Evolutionary conservation across 208 protist genomes (phyloP).

Genomic region (Porcisia hertigi): DNA sequence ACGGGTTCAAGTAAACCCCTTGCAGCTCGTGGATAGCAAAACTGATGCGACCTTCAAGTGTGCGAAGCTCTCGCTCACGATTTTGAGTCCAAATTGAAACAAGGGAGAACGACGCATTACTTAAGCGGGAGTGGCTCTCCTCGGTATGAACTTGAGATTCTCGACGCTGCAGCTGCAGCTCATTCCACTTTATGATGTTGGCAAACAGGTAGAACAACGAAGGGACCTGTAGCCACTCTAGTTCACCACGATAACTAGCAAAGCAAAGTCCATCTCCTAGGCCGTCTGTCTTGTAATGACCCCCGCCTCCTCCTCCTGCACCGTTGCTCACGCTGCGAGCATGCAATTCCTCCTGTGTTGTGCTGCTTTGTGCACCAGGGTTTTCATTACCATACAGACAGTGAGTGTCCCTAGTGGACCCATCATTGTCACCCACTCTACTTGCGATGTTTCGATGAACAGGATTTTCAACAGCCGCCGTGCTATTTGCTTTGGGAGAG

Average conservation of each 20-base stretch:
- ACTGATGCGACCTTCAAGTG: constrained; percentile 34
- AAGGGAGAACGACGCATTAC: constrained; percentile 21
- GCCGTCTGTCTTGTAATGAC: background rate
- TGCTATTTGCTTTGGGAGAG: background rate
- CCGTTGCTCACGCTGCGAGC: background rate
- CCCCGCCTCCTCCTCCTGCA: background rate
- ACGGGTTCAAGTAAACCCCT: constrained; percentile 37
- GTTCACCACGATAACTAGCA: constrained; percentile 11
- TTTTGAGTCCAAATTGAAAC: constrained; percentile 25
- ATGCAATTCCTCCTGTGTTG: constrained; percentile 2
- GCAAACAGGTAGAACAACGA: constrained; percentile 69
- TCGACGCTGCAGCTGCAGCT: constrained; percentile 36
- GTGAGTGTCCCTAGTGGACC: background rate
- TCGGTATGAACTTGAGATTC: constrained; percentile 5
- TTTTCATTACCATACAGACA: background rate
- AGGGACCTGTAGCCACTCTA: constrained; percentile 64
- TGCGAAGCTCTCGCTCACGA: constrained; percentile 27
- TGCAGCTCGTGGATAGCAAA: constrained; percentile 52
- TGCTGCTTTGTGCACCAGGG: constrained; percentile 10
- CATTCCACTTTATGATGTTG: constrained; percentile 64
- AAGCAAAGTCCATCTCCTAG: constrained; percentile 15
- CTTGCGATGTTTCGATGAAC: constrained; percentile 2
- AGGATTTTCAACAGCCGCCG: constrained; percentile 9
- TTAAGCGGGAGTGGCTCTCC: constrained; percentile 10
- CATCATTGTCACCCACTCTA: background rate